Percentiles rank a stretch among this genome's conserved stretches.
Conservation (phyloP, 257 asterid species). For the Gentiana macrophylla region DNA sequence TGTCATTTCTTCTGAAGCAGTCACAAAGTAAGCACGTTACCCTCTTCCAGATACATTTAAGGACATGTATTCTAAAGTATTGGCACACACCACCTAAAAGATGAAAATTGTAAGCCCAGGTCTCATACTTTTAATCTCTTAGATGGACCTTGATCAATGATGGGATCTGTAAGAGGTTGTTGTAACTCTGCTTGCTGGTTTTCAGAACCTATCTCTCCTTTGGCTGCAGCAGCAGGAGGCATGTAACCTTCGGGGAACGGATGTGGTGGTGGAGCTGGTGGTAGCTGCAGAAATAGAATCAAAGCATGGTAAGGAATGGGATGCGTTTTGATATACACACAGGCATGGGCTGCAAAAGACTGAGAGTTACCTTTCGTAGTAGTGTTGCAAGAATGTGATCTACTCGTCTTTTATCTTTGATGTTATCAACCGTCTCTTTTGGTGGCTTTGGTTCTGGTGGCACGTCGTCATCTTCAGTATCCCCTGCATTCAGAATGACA, state of each 20-base stretch:
- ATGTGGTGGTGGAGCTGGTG: conserved; percentile 79
- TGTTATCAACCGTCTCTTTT: conserved; percentile 70
- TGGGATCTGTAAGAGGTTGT: conserved; percentile 54
- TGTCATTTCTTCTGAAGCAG: no score
- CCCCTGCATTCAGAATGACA: conserved; percentile 37
- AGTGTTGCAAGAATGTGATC: conserved; percentile 82
- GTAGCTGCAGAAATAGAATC: conserved; percentile 37
- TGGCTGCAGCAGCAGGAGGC: conserved; percentile 41
- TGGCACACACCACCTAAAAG: no score
- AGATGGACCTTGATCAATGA: conserved; percentile 88
- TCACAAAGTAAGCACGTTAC: no score
- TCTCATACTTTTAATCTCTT: conserved; percentile 71
- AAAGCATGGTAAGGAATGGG: background rate
- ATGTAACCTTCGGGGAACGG: conserved; percentile 85
- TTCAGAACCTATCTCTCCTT: conserved; percentile 58
- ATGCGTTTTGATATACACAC: background rate
- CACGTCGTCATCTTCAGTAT: conserved; percentile 45
- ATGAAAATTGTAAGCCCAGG: no score
- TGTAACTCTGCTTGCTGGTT: conserved; percentile 43
- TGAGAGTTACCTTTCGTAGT: conserved; percentile 63
- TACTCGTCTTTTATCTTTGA: conserved; percentile 78
- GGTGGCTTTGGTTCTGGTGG: conserved; percentile 50
- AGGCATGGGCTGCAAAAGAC: no score
- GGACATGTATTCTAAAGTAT: no score
- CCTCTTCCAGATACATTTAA: no score